Evolutionary conservation across 129 eudicot species (phyloP).

Genomic region (Chrysanthemum seticuspe): DNA sequence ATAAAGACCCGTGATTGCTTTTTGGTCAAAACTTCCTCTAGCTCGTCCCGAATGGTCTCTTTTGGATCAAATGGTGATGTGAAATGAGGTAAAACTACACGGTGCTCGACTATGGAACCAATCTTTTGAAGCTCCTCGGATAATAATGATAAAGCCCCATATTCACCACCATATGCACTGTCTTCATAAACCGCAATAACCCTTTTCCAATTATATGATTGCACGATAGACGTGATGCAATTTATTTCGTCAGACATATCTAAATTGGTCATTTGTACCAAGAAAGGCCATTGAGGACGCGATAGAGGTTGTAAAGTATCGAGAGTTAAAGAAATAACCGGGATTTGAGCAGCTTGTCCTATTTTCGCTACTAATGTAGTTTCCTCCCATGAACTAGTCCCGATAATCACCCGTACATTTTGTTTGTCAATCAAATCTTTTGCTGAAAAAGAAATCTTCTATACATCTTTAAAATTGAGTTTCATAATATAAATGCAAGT

Average conservation of each 20-base stretch:
- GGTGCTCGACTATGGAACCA: constrained; percentile 36
- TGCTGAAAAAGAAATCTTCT: constrained; percentile 27
- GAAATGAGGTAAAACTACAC: constrained; percentile 41
- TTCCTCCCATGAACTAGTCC: constrained; percentile 53
- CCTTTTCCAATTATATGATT: constrained; percentile 41
- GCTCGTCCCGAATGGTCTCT: constrained; percentile 27
- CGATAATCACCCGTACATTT: constrained; percentile 44
- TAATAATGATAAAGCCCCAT: constrained; percentile 35
- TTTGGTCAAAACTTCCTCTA: constrained; percentile 23
- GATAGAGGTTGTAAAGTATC: constrained; percentile 18
- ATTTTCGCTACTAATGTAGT: constrained; percentile 37
- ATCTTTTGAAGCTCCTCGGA: constrained; percentile 37
- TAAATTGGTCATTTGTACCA: constrained; percentile 45
- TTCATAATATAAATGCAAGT: too few species aligned
- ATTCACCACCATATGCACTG: constrained; percentile 41
- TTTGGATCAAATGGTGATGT: constrained; percentile 40
- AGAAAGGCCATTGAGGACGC: constrained; percentile 50
- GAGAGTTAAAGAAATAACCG: constrained; percentile 34
- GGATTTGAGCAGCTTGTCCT: constrained; percentile 45
- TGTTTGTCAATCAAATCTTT: constrained; percentile 37
- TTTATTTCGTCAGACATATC: constrained; percentile 33
- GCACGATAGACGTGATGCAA: constrained; percentile 35
- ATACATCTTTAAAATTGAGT: too few species aligned
- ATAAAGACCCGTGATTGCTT: constrained; percentile 50
- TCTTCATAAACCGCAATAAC: constrained; percentile 53